These are phyloP conservation scores for Musa balbisiana DNA, from an alignment of 202 grass and related monocot species.

Conservation along the genomic window DNA sequence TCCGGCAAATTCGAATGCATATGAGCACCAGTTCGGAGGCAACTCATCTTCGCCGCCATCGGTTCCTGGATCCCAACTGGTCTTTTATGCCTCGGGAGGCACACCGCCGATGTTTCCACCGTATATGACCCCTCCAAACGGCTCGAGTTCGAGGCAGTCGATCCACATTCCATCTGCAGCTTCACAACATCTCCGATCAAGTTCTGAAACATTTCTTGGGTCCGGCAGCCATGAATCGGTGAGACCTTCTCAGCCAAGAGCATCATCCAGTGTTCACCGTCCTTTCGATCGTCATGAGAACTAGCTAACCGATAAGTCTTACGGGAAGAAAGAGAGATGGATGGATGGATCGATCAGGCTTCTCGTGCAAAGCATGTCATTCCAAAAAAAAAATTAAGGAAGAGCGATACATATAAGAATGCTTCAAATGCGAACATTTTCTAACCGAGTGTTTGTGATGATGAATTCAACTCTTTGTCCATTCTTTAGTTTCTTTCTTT, in stretches of 20 bases:
- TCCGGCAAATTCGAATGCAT: constrained; percentile 19
- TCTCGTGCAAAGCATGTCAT: background rate
- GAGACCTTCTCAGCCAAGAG: background rate
- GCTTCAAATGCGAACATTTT: too few species aligned
- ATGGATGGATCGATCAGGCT: too few species aligned
- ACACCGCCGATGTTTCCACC: background rate
- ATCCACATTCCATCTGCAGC: background rate
- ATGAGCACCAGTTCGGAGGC: constrained; percentile 4
- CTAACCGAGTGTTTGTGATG: too few species aligned
- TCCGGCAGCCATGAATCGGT: background rate
- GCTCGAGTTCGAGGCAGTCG: background rate
- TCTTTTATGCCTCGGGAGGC: constrained; percentile 55
- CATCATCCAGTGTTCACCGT: background rate
- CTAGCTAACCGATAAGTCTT: too few species aligned
- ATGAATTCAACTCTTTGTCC: too few species aligned
- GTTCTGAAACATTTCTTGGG: background rate
- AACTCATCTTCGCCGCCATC: constrained; percentile 56
- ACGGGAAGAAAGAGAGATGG: too few species aligned
- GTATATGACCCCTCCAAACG: background rate
- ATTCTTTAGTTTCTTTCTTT: too few species aligned
- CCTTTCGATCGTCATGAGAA: too few species aligned
- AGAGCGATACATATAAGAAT: background rate
- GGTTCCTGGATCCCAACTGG: constrained; percentile 50
- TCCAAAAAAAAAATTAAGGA: background rate
- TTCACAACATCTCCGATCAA: background rate